A percentile compares a stretch with the other conserved stretches of the same genome.
phyloP scores from a whole-genome alignment of 495 filamentous ascomycete species.

The Evansstolkia leycettana region DNA sequence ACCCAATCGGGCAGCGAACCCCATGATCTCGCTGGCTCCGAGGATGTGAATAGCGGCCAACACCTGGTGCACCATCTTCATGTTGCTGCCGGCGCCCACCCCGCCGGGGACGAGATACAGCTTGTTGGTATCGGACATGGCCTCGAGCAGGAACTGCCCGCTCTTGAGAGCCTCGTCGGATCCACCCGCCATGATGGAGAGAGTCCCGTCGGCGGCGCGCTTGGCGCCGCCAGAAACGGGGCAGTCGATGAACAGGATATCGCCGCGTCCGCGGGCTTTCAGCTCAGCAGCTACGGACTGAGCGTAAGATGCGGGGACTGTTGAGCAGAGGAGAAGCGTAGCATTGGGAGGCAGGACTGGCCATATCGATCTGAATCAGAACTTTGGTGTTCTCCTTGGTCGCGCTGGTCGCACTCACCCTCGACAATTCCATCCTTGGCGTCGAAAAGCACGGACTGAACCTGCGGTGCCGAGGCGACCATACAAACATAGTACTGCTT shows the following conservation, averaged over 20 bases:
- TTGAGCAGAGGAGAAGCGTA: constrained; percentile 60
- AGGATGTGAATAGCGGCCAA: constrained; percentile 68
- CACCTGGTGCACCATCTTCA: constrained; percentile 82
- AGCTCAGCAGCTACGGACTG: constrained; percentile 46
- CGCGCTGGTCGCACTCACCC: constrained; percentile 7
- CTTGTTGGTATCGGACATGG: constrained; percentile 48
- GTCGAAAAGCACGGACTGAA: constrained; percentile 51
- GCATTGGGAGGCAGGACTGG: constrained; percentile 48
- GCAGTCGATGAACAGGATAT: constrained; percentile 58
- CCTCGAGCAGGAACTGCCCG: constrained; percentile 46
- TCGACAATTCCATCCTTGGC: constrained; percentile 42
- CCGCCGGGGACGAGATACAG: constrained; percentile 64
- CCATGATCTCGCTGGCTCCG: constrained; percentile 59
- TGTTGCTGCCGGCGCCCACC: constrained; percentile 68
- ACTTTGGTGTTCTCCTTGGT: not conserved
- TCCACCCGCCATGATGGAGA: constrained; percentile 73
- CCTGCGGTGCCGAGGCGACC: constrained; percentile 68
- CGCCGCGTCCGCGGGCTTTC: constrained; percentile 37
- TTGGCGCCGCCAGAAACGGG: constrained; percentile 70
- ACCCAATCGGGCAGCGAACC: constrained; percentile 55
- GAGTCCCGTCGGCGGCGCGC: constrained; percentile 61
- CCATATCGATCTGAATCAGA: constrained; percentile 12
- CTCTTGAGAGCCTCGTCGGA: constrained; percentile 42
- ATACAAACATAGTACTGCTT: constrained; percentile 59
- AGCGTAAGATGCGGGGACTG: constrained; percentile 56